Conservation (phyloP, 768 basidiomycete species). For the Suillus luteus region DNA sequence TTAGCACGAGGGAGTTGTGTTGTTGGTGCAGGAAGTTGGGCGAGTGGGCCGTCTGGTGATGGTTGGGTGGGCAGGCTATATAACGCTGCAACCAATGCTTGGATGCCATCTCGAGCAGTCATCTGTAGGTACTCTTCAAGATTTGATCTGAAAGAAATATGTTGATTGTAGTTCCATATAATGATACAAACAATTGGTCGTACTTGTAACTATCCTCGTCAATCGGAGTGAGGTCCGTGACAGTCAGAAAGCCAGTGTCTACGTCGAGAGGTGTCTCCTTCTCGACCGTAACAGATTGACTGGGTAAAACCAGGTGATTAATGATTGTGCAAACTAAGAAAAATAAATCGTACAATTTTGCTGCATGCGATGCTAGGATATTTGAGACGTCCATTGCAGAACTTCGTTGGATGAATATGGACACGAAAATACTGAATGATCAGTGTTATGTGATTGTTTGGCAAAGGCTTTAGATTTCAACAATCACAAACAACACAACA, state of each 20-base stretch:
- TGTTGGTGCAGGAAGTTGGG: conserved; percentile 74
- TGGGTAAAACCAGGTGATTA: conserved; percentile 31
- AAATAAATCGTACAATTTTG: conserved; percentile 58
- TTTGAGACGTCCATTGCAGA: conserved; percentile 78
- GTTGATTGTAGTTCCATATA: neutral
- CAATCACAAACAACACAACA: conserved; percentile 21
- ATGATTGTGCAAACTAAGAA: neutral
- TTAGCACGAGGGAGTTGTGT: conserved; percentile 87
- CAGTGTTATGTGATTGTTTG: conserved; percentile 11
- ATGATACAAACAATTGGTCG: conserved; percentile 20
- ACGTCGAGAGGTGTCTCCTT: conserved; percentile 79
- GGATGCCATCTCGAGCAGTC: conserved; percentile 79
- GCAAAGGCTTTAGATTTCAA: conserved; percentile 25
- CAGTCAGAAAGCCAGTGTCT: conserved; percentile 81
- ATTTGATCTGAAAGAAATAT: conserved; percentile 52
- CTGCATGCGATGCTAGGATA: conserved; percentile 72
- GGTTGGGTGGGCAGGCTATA: conserved; percentile 79
- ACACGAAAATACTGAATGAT: conserved; percentile 4
- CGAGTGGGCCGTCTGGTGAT: conserved; percentile 81
- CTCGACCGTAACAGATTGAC: conserved; percentile 69
- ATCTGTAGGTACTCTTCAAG: conserved; percentile 80
- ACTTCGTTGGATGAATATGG: conserved; percentile 1
- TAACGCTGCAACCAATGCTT: conserved; percentile 76
- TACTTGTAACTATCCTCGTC: conserved; percentile 85
- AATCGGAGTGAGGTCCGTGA: conserved; percentile 85